Conservation (phyloP, 257 asterid species). For the Vinca minor region DNA sequence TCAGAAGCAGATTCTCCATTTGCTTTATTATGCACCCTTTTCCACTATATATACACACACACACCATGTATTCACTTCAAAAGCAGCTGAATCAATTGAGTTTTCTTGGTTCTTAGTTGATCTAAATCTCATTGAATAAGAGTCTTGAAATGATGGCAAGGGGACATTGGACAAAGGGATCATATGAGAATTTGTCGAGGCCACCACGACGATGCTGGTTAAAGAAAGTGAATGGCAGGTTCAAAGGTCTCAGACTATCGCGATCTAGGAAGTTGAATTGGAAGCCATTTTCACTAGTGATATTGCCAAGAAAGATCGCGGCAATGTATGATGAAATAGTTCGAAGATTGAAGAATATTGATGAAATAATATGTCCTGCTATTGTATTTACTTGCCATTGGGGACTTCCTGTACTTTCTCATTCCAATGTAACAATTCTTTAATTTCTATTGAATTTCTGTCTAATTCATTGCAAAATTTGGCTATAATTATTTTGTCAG, state of each 20-base stretch:
- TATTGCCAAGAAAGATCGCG: slow-evolving; percentile 48
- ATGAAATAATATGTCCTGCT: slow-evolving; percentile 41
- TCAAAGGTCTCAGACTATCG: slow-evolving; percentile 42
- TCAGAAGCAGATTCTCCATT: slow-evolving; percentile 30
- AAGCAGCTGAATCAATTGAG: neutral
- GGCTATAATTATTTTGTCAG: no score
- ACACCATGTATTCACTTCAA: no score
- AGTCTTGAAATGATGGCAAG: slow-evolving; percentile 13
- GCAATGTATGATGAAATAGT: slow-evolving; percentile 32
- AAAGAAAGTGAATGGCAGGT: slow-evolving; percentile 38
- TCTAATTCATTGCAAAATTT: no score
- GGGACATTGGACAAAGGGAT: slow-evolving; percentile 20
- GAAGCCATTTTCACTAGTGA: slow-evolving; percentile 51
- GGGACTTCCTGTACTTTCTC: slow-evolving; percentile 73
- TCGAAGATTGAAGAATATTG: slow-evolving; percentile 42
- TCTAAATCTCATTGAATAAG: slow-evolving; percentile 11
- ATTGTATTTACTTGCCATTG: slow-evolving; percentile 49
- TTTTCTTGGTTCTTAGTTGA: neutral
- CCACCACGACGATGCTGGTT: slow-evolving; percentile 30
- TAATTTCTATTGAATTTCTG: neutral
- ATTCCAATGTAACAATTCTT: slow-evolving; percentile 15
- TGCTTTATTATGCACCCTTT: slow-evolving; percentile 17
- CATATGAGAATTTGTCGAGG: slow-evolving; percentile 23
- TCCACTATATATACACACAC: slow-evolving; percentile 13
- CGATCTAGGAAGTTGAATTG: slow-evolving; percentile 51